Evolutionary conservation across 2,329 filamentous ascomycete genomes (phyloP).

Genomic region (Cordyceps cateniannulata): DNA sequence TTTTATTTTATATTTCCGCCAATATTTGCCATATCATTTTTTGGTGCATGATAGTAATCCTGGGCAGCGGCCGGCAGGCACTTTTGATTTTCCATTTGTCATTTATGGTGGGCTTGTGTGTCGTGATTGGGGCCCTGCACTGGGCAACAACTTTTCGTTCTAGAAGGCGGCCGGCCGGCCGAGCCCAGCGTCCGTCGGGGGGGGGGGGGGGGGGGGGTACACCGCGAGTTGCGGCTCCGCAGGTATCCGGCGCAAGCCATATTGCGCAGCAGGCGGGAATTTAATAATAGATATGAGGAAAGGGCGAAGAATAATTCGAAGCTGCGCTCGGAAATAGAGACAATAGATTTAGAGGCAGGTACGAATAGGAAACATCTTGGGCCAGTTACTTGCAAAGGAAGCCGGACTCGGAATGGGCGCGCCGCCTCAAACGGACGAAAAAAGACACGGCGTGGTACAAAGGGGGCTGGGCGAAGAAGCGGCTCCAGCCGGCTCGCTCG

Average conservation of each 20-base stretch:
- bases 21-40: not conserved
- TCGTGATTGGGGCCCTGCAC: not conserved
- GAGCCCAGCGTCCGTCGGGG: not conserved
- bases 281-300: not conserved
- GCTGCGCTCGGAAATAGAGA: not conserved
- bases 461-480: not conserved
- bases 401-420: not conserved
- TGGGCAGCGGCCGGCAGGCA: not conserved
- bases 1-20: not conserved
- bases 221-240: not conserved
- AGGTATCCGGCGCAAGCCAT: constrained; percentile 8
- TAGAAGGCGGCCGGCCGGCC: not conserved
- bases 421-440: not conserved
- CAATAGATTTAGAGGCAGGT: not conserved
- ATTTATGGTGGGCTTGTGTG: not conserved
- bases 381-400: not conserved
- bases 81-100: constrained; percentile 3
- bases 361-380: not conserved
- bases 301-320: not conserved
- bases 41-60: not conserved
- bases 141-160: not conserved
- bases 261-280: too few relatives aligned
- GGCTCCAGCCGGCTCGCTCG: not conserved
- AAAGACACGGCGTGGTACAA: not conserved
- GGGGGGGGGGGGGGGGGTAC: not conserved